These are phyloP conservation scores for Phytophthora megakarya DNA, from an alignment of 352 stramenopile species.

Conservation along the genomic window DNA sequence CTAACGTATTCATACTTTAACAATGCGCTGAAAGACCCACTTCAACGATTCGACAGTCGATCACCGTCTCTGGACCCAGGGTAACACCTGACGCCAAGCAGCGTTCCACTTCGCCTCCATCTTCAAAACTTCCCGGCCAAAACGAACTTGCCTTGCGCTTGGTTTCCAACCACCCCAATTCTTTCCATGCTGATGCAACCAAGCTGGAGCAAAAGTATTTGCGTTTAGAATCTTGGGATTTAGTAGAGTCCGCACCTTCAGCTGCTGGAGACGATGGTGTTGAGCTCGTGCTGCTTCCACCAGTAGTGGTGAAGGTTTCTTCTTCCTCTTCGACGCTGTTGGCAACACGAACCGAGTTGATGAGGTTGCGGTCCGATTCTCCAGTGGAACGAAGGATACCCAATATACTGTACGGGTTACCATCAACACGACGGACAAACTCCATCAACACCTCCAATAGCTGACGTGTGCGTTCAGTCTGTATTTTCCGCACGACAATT, in stretches of 20 bases:
- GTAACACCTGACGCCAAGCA: constrained; percentile 48
- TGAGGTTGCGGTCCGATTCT: constrained; percentile 50
- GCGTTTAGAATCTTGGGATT: constrained; percentile 40
- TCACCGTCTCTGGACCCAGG: constrained; percentile 62
- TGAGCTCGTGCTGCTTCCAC: constrained; percentile 32
- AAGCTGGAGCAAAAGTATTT: constrained; percentile 90
- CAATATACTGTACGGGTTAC: constrained; percentile 86
- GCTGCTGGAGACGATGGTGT: constrained; percentile 18
- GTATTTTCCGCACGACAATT: constrained; percentile 75
- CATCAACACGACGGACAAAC: constrained; percentile 75
- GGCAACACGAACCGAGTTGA: constrained; percentile 11
- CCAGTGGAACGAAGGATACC: constrained; percentile 63
- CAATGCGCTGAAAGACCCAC: constrained; percentile 62
- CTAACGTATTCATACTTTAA: constrained; percentile 12
- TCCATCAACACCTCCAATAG: constrained; percentile 44
- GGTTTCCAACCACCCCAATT: constrained; percentile 77
- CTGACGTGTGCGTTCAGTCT: constrained; percentile 46
- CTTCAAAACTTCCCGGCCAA: constrained; percentile 85
- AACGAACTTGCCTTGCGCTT: constrained; percentile 76
- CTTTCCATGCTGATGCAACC: constrained; percentile 75
- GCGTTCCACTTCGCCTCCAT: constrained; percentile 74
- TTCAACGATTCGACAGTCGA: constrained; percentile 86
- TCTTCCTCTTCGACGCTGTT: constrained; percentile 20
- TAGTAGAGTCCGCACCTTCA: constrained; percentile 5
- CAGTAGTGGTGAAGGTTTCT: constrained; percentile 13